Evolutionary conservation across 1,284 basidiomycete genomes (phyloP).

Genomic region (Cryptococcus amylolentus): DNA sequence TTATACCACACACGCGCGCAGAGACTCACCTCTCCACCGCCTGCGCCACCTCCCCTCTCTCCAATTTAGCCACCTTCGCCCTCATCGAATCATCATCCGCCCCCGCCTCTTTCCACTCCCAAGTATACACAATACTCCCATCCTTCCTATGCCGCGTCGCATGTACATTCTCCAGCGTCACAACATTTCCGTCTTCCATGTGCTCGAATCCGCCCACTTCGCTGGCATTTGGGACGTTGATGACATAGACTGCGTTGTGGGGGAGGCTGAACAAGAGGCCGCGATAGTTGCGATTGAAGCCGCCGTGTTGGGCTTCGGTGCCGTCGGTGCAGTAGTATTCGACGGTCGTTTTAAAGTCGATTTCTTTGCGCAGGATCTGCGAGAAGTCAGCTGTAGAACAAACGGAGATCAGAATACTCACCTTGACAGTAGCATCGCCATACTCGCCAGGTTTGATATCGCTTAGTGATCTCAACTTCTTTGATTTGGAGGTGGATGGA

Average conservation of each 20-base stretch:
- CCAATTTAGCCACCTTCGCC: conserved; percentile 6
- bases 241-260: conserved; percentile 10
- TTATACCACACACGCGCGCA: neutral
- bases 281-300: conserved; percentile 28
- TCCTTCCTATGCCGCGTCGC: conserved; percentile 1
- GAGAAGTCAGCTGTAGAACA: neutral
- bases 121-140: conserved; percentile 21
- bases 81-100: neutral
- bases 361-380: conserved; percentile 4
- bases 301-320: conserved; percentile 8
- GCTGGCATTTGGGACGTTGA: conserved; percentile 16
- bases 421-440: conserved; percentile 27
- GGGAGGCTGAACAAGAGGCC: conserved; percentile 14
- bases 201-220: neutral
- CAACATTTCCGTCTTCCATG: conserved; percentile 20
- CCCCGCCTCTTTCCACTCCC: conserved; percentile 32
- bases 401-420: conserved; percentile 7
- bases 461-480: neutral
- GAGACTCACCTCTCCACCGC: conserved; percentile 30
- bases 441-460: conserved; percentile 12
- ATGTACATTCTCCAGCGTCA: conserved; percentile 27
- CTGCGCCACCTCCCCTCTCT: conserved; percentile 10
- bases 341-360: conserved; percentile 1
- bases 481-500: neutral
- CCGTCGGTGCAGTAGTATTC: conserved; percentile 43